Conservation (phyloP, 1,284 basidiomycete genomes). For the Malassezia equina region DNA sequence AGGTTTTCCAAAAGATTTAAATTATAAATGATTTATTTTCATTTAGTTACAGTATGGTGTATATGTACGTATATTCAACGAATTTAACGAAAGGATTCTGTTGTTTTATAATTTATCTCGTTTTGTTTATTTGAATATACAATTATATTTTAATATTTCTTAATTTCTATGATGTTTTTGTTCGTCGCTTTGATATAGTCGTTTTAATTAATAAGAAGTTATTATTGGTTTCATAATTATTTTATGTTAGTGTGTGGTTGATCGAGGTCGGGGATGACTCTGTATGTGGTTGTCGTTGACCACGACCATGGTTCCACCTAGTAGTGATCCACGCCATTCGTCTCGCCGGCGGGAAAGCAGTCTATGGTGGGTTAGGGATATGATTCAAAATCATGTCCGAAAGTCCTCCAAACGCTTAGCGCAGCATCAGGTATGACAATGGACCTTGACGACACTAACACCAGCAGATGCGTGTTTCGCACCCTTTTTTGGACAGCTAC, state of each 20-base stretch:
- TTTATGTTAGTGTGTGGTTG: neutral
- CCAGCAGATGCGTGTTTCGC: slow-evolving; percentile 15
- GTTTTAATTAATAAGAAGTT: neutral
- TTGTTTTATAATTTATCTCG: neutral
- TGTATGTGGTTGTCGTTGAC: too few relatives aligned
- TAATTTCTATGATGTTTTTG: too few relatives aligned
- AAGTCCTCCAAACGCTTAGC: neutral
- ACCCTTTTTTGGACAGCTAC: slow-evolving; percentile 66
- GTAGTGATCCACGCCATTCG: neutral
- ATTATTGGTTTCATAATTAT: neutral
- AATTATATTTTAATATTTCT: too few relatives aligned
- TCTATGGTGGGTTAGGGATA: neutral
- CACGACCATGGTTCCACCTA: too few relatives aligned
- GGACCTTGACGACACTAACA: neutral
- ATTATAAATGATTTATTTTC: neutral
- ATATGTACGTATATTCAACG: too few relatives aligned
- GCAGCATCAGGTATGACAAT: slow-evolving; percentile 4
- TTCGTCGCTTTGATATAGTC: too few relatives aligned
- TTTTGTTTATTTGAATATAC: neutral
- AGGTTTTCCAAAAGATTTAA: too few relatives aligned
- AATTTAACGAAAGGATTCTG: too few relatives aligned
- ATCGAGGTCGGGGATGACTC: too few relatives aligned
- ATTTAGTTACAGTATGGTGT: too few relatives aligned
- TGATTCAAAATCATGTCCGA: neutral
- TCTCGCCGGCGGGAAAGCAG: neutral